phyloP scores from a whole-genome alignment of 208 protist species.

The Acanthamoeba culbertsoni region DNA sequence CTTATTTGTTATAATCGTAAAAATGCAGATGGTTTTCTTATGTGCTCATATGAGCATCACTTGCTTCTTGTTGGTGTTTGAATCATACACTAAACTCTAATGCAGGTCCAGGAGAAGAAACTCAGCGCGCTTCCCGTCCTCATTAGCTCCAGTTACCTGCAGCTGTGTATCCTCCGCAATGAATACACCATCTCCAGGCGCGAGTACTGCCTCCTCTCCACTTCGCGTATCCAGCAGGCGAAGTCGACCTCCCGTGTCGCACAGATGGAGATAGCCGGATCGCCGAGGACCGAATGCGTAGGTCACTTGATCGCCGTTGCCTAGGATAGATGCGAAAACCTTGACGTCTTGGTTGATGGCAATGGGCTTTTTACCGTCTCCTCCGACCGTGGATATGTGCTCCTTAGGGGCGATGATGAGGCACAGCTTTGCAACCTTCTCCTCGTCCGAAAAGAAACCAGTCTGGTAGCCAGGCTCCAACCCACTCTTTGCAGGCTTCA shows the following conservation, averaged over 20 bases:
- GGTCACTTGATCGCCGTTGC: slow-evolving; percentile 11
- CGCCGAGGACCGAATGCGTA: background rate
- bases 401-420: background rate
- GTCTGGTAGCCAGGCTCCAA: slow-evolving; percentile 56
- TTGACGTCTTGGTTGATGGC: slow-evolving; percentile 56
- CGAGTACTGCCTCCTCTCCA: background rate
- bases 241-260: background rate
- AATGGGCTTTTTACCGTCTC: background rate
- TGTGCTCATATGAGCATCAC: too few species aligned
- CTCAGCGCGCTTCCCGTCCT: background rate
- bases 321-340: slow-evolving; percentile 40
- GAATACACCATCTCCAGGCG: slow-evolving; percentile 14
- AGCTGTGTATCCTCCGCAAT: background rate
- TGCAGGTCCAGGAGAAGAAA: slow-evolving; percentile 57
- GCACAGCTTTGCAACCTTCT: slow-evolving; percentile 51
- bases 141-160: background rate
- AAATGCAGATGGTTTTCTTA: too few species aligned
- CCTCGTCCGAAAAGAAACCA: background rate
- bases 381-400: background rate
- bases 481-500: slow-evolving; percentile 33
- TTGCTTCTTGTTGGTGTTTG: too few species aligned
- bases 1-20: too few species aligned
- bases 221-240: too few species aligned
- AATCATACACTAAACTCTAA: too few species aligned
- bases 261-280: slow-evolving; percentile 34